Conservation (phyloP, 2,329 filamentous ascomycete genomes). For the Trichoderma gracile region DNA sequence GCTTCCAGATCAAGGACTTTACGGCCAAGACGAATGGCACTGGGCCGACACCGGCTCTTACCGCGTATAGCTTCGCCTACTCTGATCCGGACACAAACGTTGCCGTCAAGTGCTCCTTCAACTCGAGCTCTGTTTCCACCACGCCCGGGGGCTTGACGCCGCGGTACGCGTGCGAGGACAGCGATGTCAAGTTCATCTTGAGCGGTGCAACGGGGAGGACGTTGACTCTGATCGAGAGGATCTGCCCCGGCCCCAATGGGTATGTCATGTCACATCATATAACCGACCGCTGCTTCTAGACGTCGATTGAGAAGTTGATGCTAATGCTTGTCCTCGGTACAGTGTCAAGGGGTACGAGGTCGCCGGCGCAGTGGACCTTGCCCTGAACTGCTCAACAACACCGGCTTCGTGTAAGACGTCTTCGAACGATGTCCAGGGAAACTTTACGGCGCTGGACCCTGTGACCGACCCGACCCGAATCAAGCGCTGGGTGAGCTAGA, state of each 20-base stretch:
- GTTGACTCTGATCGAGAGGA: conserved; percentile 48
- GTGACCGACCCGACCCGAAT: conserved; percentile 26
- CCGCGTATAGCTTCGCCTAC: conserved; percentile 45
- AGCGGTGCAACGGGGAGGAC: conserved; percentile 29
- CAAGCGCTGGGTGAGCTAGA: conserved; percentile 23
- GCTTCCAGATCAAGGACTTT: conserved; percentile 45
- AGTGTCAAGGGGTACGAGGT: conserved; percentile 11
- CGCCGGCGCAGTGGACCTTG: neutral
- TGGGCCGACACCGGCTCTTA: conserved; percentile 33
- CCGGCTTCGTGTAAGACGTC: conserved; percentile 33
- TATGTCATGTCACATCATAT: conserved; percentile 31
- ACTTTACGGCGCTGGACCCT: conserved; percentile 38
- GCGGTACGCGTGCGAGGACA: conserved; percentile 48
- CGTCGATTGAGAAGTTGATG: neutral
- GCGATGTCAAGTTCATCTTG: conserved; percentile 48
- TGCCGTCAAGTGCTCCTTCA: conserved; percentile 46
- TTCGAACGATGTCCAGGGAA: conserved; percentile 35
- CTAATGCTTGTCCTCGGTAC: neutral
- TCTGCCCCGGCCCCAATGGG: conserved; percentile 44
- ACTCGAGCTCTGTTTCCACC: conserved; percentile 44
- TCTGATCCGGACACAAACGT: conserved; percentile 43
- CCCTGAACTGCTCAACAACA: conserved; percentile 20
- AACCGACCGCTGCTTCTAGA: neutral
- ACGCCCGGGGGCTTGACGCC: conserved; percentile 36
- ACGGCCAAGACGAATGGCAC: conserved; percentile 38